phyloP scores from a whole-genome alignment of 768 basidiomycete genomes.

The Tricholoma furcatifolium region DNA sequence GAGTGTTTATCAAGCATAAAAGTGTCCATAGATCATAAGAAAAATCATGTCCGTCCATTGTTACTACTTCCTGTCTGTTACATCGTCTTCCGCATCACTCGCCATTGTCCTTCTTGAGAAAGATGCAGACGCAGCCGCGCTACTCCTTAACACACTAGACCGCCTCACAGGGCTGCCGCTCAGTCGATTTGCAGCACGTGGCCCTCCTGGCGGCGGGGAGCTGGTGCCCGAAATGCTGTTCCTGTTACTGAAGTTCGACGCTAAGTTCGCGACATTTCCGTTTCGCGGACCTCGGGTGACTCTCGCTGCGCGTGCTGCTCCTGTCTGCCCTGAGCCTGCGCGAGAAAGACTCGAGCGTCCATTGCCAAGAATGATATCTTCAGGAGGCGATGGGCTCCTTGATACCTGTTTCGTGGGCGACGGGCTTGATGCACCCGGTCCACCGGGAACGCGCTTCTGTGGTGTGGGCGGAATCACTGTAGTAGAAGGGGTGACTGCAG shows the following conservation, averaged over 20 bases:
- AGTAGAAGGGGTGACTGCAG: conserved; percentile 36
- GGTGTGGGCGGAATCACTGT: conserved; percentile 55
- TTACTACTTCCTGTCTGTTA: conserved; percentile 38
- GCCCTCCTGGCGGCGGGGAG: conserved; percentile 21
- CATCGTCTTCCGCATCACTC: conserved; percentile 79
- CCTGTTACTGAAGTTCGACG: conserved; percentile 53
- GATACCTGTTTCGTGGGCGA: conserved; percentile 34
- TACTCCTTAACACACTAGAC: conserved; percentile 45
- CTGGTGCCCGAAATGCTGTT: conserved; percentile 36
- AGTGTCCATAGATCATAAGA: conserved; percentile 11
- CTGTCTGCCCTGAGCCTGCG: conserved; percentile 40
- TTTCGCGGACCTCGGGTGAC: conserved; percentile 46
- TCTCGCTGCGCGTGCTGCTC: conserved; percentile 45
- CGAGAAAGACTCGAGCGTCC: conserved; percentile 46
- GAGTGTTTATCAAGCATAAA: neutral
- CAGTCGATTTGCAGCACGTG: conserved; percentile 44
- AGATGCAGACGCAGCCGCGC: conserved; percentile 28
- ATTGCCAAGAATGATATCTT: conserved; percentile 33
- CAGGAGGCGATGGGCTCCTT: conserved; percentile 45
- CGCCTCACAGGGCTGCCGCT: conserved; percentile 46
- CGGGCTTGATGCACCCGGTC: conserved; percentile 31
- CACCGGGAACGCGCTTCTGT: conserved; percentile 37
- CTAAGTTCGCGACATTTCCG: conserved; percentile 51
- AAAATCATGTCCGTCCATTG: neutral
- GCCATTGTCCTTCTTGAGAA: conserved; percentile 78